A percentile compares a stretch with the other conserved stretches of the same genome.
Evolutionary conservation across 2,329 filamentous ascomycete genomes (phyloP).

Genomic region (Aspergillus proliferans): DNA sequence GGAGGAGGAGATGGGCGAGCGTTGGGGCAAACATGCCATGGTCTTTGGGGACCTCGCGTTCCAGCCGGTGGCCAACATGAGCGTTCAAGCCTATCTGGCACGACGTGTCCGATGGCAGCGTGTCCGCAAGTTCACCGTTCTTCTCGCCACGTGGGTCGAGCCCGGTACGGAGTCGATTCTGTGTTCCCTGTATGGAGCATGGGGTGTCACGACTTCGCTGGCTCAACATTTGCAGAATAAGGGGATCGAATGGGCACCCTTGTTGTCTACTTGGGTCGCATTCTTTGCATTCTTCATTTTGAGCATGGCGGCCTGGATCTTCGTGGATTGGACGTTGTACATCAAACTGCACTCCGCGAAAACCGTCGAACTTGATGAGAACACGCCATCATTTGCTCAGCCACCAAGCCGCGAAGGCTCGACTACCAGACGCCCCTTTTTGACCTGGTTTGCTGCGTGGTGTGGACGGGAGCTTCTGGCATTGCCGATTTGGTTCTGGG

Average conservation of each 20-base stretch:
- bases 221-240: constrained; percentile 51
- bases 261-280: constrained; percentile 59
- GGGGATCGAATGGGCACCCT: constrained; percentile 40
- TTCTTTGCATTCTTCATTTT: constrained; percentile 61
- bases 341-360: constrained; percentile 65
- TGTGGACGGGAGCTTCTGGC: constrained; percentile 74
- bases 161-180: constrained; percentile 85
- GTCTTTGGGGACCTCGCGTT: constrained; percentile 80
- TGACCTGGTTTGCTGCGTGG: constrained; percentile 76
- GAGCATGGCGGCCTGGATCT: constrained; percentile 64
- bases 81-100: constrained; percentile 67
- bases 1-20: constrained; percentile 32
- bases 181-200: constrained; percentile 74
- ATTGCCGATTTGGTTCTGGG: constrained; percentile 83
- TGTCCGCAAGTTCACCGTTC: constrained; percentile 89
- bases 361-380: constrained; percentile 62
- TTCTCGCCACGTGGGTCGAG: constrained; percentile 81
- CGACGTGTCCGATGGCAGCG: constrained; percentile 84
- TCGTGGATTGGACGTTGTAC: constrained; percentile 68
- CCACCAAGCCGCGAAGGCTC: constrained; percentile 39
- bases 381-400: constrained; percentile 68
- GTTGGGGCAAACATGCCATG: constrained; percentile 71
- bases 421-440: constrained; percentile 51
- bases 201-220: constrained; percentile 64
- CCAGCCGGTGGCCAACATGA: constrained; percentile 81